Base-by-base conservation (phyloP, 148 eudicot species). In the Hydrangea macrophylla region DNA sequence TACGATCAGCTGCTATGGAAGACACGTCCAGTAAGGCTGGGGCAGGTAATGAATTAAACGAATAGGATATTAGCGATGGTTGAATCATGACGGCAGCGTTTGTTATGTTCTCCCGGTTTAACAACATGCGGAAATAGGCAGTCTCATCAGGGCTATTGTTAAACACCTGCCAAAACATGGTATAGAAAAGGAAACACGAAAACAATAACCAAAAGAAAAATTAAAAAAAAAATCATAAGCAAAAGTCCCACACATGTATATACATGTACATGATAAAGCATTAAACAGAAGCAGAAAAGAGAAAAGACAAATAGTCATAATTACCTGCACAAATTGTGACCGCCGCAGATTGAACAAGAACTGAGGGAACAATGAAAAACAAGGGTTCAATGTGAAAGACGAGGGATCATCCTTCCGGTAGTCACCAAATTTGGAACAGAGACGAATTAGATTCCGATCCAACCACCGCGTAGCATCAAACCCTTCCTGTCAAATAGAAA, bases 101-200 rank as follows among this genome's bases (percentile, higher is more conserved):
- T 45, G 85, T 86, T 77, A 86, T 76, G 59, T 73, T 88, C 78
- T 92, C 96, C 65, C 96, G 84, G 81, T 92, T 88, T 71, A 92
- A 66, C 76, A 80, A 75, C 86, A 92, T 90, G 57, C 98, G 90
- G 75, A 92, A 92, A 73, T 88, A 92, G 71, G 98, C 98, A 2
- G 98, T 90, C 84, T 92, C 98, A 86, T 92, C 98, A 10, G 98
- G 98, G 72, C 89, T 92, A n/a, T n/a, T n/a, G n/a, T n/a, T n/a
- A n/a, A n/a, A n/a, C n/a, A n/a, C n/a, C n/a, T n/a, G n/a, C n/a
- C 36, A 89, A 92, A 37, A 92, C 97, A 96, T 89, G 77, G 24
- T 7, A 23, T 11, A 18, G 10, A 25, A 13, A 17, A 55, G 15
- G 39, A 32, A 8, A 8, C n/a, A 13, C 12, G 30, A 45, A 55